Evolutionary conservation across 2,329 filamentous ascomycete species (phyloP).

Genomic region (Beauveria bassiana): DNA sequence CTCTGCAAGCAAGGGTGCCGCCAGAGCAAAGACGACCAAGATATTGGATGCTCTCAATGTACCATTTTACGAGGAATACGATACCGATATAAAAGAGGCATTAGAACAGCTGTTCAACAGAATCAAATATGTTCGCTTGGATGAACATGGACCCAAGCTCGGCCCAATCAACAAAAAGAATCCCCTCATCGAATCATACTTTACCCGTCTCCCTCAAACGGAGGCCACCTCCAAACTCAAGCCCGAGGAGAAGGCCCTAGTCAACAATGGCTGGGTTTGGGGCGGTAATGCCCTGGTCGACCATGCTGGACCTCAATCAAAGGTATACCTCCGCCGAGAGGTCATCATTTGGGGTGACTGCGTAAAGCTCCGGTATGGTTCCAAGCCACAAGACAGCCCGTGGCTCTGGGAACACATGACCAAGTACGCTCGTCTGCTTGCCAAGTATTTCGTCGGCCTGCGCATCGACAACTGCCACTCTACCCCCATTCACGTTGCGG

Average conservation of each 20-base stretch:
- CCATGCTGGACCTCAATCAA: constrained; percentile 82
- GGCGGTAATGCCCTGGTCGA: constrained; percentile 89
- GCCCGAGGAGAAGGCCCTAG: constrained; percentile 69
- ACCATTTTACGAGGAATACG: constrained; percentile 86
- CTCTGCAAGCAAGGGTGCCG: constrained; percentile 40
- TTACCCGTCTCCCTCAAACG: constrained; percentile 79
- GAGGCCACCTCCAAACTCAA: constrained; percentile 69
- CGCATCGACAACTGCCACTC: constrained; percentile 98
- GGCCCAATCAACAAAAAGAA: constrained; percentile 70
- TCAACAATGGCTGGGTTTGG: constrained; percentile 99
- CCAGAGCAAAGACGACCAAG: constrained; percentile 47
- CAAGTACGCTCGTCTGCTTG: constrained; percentile 82
- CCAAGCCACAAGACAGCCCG: constrained; percentile 72
- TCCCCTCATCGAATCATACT: constrained; percentile 89
- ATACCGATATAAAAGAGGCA: constrained; percentile 72
- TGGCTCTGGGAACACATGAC: constrained; percentile 97
- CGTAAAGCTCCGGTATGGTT: constrained; percentile 90
- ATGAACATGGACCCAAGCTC: constrained; percentile 80
- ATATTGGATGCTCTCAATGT: constrained; percentile 81
- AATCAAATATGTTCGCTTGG: constrained; percentile 90
- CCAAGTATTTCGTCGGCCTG: constrained; percentile 91
- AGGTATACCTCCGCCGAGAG: constrained; percentile 89
- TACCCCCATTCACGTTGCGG: constrained; percentile 87
- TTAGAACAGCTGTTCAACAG: constrained; percentile 89
- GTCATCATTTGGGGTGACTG: constrained; percentile 99